These are phyloP conservation scores for Acacia crassicarpa DNA, from an alignment of 306 rosid species.

Conservation along the genomic window DNA sequence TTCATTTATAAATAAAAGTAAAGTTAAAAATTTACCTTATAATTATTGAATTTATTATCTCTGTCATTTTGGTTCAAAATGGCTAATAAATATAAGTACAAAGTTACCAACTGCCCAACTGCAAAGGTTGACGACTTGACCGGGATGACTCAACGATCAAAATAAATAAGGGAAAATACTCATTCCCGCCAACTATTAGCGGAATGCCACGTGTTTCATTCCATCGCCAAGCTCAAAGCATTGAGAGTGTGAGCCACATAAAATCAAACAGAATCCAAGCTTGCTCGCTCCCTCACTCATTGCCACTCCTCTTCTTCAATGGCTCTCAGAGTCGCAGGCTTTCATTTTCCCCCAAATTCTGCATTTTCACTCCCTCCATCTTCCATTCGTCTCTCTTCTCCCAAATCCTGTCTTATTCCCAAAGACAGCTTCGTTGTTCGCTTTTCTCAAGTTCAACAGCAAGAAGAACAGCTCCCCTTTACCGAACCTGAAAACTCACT, in stretches of 20 bases:
- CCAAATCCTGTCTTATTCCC: slow-evolving; percentile 20
- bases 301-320: background rate
- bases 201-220: slow-evolving; percentile 35
- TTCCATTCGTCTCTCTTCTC: slow-evolving; percentile 25
- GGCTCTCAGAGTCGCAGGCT: slow-evolving; percentile 26
- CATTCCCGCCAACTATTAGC: background rate
- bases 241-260: slow-evolving; percentile 24
- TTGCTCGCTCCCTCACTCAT: background rate
- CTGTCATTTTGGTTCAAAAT: too few species aligned
- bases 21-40: too few species aligned
- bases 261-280: background rate
- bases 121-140: too few species aligned
- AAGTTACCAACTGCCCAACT: too few species aligned
- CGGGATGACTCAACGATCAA: background rate
- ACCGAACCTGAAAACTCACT: slow-evolving; percentile 69
- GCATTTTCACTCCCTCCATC: slow-evolving; percentile 15
- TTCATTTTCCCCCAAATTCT: background rate
- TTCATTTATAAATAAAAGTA: too few species aligned
- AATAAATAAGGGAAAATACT: too few species aligned
- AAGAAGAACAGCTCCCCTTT: slow-evolving; percentile 41
- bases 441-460: slow-evolving; percentile 33
- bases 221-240: slow-evolving; percentile 23
- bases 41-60: too few species aligned
- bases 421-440: slow-evolving; percentile 24
- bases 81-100: too few species aligned